Evolutionary conservation across 768 basidiomycete species (phyloP), one percentile per base, ranked within the genome.

Genomic region (Russula earlei): DNA sequence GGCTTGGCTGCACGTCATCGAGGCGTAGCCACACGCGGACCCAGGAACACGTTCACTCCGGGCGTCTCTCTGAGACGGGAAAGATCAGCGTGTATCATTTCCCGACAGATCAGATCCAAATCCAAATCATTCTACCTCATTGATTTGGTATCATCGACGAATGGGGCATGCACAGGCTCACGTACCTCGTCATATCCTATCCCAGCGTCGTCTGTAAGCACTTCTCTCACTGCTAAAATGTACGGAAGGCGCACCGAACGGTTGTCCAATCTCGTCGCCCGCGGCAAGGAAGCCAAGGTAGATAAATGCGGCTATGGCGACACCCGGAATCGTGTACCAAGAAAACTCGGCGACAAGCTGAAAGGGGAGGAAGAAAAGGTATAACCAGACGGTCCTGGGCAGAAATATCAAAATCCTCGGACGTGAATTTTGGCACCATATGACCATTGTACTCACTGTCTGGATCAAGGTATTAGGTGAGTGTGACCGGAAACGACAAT

Each of bases 251-350:
- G 27, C 49, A 79, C 80, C 82, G 63, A 84, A 84, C 0, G 82
- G 82, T 64, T 84, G 82, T 65, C 83, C 82, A 44, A 83, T 83
- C 63, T 83, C 83, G 61, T 84, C 80, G 20, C 81, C 85, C 1
- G 84, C 82, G 7, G 85, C 83, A 20, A 89, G 65, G 67, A 87
- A 85, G 22, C 84, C 85, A n/a, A 87, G 75, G 67, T 84, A 87
- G 52, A 85, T 84, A 68, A 85, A 84, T 0, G 82, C 71, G 2
- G 84, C 83, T 40, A 86, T 75, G 15, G 74, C 73, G 5, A 84
- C 82, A 37, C 83, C 84, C 1, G 81, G 80, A 41, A 87, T 80
- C 5, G 83, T 77, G 64, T 79, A 77, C 74, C 83, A 87, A 11
- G 70, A 72, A 61, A 87, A 82, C 33, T 77, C 75, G 42, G 71